Conservation (phyloP, 768 basidiomycete genomes). For the Pisolithus albus region DNA sequence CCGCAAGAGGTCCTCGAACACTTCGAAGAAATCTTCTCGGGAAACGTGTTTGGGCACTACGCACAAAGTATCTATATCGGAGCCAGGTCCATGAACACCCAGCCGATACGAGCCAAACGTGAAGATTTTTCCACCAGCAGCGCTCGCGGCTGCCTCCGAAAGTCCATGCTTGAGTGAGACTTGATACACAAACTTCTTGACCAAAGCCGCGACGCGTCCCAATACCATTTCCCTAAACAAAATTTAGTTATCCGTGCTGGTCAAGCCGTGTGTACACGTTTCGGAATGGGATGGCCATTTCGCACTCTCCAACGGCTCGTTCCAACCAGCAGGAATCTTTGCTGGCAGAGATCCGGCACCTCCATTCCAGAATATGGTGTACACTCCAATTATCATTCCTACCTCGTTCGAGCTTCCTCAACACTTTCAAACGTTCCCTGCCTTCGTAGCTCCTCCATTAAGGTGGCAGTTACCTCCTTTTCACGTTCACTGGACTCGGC, state of each 20-base stretch:
- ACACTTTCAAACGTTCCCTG: constrained; percentile 88
- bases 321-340: not conserved
- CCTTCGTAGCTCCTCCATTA: constrained; percentile 85
- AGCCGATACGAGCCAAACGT: constrained; percentile 98
- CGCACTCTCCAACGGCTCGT: not conserved
- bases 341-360: not conserved
- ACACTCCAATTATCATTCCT: constrained; percentile 16
- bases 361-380: not conserved
- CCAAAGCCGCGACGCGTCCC: constrained; percentile 79
- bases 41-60: constrained; percentile 96
- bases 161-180: constrained; percentile 75
- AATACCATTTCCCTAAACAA: constrained; percentile 81
- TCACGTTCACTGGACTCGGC: constrained; percentile 69
- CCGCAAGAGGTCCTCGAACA: constrained; percentile 84
- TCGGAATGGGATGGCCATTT: not conserved
- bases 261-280: not conserved
- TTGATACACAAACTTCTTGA: constrained; percentile 87
- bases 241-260: constrained; percentile 16
- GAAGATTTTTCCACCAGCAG: constrained; percentile 97
- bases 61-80: constrained; percentile 97
- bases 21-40: constrained; percentile 91
- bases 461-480: constrained; percentile 72
- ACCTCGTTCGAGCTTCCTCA: constrained; percentile 86
- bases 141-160: constrained; percentile 79
- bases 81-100: constrained; percentile 92